phyloP scores from a whole-genome alignment of 1,284 basidiomycete genomes.

The Amylostereum areolatum region DNA sequence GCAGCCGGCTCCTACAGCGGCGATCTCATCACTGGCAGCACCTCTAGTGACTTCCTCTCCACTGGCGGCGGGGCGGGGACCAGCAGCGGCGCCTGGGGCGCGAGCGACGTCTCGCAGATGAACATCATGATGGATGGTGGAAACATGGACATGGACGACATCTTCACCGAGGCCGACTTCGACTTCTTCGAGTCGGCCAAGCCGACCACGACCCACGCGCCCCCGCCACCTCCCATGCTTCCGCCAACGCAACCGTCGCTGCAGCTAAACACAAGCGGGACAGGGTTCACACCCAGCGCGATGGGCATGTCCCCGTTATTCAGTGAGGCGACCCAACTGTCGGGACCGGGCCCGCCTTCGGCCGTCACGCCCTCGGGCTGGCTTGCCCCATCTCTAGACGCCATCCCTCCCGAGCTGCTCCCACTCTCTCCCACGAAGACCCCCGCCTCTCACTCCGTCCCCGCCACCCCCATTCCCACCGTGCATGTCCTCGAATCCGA shows the following conservation, averaged over 20 bases:
- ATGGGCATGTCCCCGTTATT: slow-evolving; percentile 25
- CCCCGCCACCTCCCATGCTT: slow-evolving; percentile 5
- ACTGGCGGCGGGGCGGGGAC: slow-evolving; percentile 26
- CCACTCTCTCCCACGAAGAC: slow-evolving; percentile 37
- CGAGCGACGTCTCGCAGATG: slow-evolving; percentile 25
- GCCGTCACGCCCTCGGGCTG: no score
- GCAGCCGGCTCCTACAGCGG: no score
- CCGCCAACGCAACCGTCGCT: slow-evolving; percentile 6
- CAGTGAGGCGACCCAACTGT: slow-evolving; percentile 20
- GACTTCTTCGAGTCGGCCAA: slow-evolving; percentile 58
- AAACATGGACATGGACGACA: slow-evolving; percentile 44
- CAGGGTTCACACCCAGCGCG: slow-evolving; percentile 19
- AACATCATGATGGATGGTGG: no score
- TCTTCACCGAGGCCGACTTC: slow-evolving; percentile 75
- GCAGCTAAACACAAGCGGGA: slow-evolving; percentile 5
- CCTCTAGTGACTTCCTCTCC: no score
- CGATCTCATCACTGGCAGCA: slow-evolving; percentile 19
- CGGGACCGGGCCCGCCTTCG: slow-evolving; percentile 22
- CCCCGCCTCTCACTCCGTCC: slow-evolving; percentile 33
- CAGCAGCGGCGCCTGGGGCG: slow-evolving; percentile 22
- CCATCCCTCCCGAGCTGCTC: slow-evolving; percentile 32
- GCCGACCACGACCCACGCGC: slow-evolving; percentile 25
- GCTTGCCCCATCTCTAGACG: no score
- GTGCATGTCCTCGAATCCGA: slow-evolving; percentile 2
- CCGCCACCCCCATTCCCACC: slow-evolving; percentile 45